Conservation (phyloP, 495 filamentous ascomycete genomes). For the Neurospora sp. region DNA sequence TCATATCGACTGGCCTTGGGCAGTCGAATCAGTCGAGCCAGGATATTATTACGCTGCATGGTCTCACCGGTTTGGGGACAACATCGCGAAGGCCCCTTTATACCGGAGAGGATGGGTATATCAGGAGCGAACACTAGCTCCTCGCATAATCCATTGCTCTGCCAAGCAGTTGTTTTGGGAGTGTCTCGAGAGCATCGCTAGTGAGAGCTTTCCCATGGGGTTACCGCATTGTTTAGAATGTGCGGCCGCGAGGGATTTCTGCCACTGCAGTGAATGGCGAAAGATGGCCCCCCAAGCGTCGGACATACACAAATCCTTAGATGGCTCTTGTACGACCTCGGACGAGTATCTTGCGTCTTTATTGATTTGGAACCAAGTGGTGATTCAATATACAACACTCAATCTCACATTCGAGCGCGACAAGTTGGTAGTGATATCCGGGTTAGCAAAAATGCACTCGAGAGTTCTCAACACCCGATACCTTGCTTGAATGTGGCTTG, state of each 20-base stretch:
- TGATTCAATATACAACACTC: not conserved
- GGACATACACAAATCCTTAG: rapidly evolving
- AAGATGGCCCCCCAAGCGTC: not conserved
- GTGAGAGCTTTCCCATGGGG: not conserved
- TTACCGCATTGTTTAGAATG: not conserved
- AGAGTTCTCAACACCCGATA: not conserved
- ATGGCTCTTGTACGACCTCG: not conserved
- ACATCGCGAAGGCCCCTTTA: not conserved
- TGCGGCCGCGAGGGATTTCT: rapidly evolving
- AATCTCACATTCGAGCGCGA: not conserved
- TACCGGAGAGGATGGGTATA: not conserved
- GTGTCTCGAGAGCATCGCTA: not conserved
- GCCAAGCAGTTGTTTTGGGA: not conserved
- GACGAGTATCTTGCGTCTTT: not conserved
- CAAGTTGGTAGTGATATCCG: not conserved
- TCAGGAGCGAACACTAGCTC: conserved; percentile 2
- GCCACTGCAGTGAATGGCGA: not conserved
- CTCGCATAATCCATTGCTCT: not conserved
- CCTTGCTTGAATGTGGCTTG: not conserved
- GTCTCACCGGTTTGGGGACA: not conserved
- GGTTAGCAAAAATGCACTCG: not conserved
- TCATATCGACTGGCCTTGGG: not conserved
- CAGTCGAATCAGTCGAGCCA: too few relatives aligned
- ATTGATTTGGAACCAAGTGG: rapidly evolving
- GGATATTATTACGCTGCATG: not conserved